Evolutionary conservation across 228 moss, liverwort and hornwort genomes (phyloP).

Genomic region (Sphagnum fallax): DNA sequence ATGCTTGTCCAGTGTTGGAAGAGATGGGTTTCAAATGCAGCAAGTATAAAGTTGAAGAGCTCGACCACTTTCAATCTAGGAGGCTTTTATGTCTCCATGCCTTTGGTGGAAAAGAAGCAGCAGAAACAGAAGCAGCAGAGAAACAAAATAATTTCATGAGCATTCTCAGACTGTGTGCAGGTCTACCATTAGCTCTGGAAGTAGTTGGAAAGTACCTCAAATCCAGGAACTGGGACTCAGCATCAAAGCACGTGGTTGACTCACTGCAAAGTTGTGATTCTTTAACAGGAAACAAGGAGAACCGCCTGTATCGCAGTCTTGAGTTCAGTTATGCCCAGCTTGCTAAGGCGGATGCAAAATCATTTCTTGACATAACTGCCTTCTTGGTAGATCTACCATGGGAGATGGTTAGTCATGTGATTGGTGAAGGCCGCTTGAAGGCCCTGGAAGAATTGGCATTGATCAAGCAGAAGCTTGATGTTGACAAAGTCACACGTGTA

Average conservation of each 20-base stretch:
- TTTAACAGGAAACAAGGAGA: constrained; percentile 48
- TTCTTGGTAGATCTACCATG: constrained; percentile 51
- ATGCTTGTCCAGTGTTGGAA: constrained; percentile 30
- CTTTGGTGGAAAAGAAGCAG: constrained; percentile 26
- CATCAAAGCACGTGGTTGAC: constrained; percentile 38
- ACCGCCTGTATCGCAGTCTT: constrained; percentile 44
- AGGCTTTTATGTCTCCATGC: constrained; percentile 44
- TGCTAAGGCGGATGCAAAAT: constrained; percentile 13
- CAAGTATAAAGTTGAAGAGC: constrained; percentile 46
- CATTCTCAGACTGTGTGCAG: constrained; percentile 44
- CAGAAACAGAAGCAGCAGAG: not conserved
- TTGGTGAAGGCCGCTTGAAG: constrained; percentile 40
- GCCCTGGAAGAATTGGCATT: constrained; percentile 63
- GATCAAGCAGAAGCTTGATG: constrained; percentile 36
- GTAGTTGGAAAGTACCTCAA: constrained; percentile 52
- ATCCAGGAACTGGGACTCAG: constrained; percentile 27
- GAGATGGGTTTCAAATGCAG: constrained; percentile 26
- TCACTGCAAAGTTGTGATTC: constrained; percentile 39
- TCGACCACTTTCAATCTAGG: constrained; percentile 37
- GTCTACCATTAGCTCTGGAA: constrained; percentile 58
- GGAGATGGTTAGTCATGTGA: constrained; percentile 51
- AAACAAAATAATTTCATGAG: constrained; percentile 23
- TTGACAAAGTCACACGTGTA: constrained; percentile 38
- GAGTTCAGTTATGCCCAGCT: constrained; percentile 58
- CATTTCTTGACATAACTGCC: constrained; percentile 54